A percentile compares a stretch with the other conserved stretches of the same genome.
These are phyloP conservation scores for Oleoguttula mirabilis DNA, from an alignment of 495 filamentous ascomycete species.

Conservation along the genomic window DNA sequence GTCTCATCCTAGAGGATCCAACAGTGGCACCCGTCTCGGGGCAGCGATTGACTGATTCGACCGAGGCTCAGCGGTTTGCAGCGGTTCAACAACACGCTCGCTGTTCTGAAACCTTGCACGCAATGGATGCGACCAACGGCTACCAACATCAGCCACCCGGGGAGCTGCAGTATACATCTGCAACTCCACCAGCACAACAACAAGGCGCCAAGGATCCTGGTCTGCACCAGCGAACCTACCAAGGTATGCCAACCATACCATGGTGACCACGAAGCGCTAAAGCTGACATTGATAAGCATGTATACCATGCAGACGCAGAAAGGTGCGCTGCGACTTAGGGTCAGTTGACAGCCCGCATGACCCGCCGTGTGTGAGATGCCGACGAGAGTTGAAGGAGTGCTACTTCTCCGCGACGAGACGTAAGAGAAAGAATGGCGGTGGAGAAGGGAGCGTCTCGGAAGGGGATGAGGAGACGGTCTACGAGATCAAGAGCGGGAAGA, in stretches of 20 bases:
- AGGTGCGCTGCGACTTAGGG: conserved; percentile 87
- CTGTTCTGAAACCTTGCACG: neutral
- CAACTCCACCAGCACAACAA: neutral
- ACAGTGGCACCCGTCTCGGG: neutral
- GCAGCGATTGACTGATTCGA: neutral
- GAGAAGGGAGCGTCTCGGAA: conserved; percentile 22
- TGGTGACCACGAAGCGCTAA: neutral
- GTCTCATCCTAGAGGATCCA: neutral
- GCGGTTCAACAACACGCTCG: conserved; percentile 11
- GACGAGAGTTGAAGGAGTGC: conserved; percentile 86
- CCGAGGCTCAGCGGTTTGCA: conserved; percentile 8
- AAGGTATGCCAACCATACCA: conserved; percentile 8
- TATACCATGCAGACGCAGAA: conserved; percentile 81
- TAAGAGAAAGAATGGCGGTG: conserved; percentile 58
- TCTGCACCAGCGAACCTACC: conserved; percentile 19
- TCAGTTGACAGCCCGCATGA: conserved; percentile 90
- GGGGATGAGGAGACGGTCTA: conserved; percentile 32
- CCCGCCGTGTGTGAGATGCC: conserved; percentile 87
- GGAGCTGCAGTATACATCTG: conserved; percentile 6
- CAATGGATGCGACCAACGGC: conserved; percentile 10
- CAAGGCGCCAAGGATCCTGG: conserved; percentile 7
- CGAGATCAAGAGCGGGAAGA: conserved; percentile 31
- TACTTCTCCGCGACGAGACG: conserved; percentile 92
- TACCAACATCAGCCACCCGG: neutral
- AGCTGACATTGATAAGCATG: conserved; percentile 35